Evolutionary conservation across 2,329 filamentous ascomycete genomes (phyloP).

Genomic region (Lecanicillium sp.): DNA sequence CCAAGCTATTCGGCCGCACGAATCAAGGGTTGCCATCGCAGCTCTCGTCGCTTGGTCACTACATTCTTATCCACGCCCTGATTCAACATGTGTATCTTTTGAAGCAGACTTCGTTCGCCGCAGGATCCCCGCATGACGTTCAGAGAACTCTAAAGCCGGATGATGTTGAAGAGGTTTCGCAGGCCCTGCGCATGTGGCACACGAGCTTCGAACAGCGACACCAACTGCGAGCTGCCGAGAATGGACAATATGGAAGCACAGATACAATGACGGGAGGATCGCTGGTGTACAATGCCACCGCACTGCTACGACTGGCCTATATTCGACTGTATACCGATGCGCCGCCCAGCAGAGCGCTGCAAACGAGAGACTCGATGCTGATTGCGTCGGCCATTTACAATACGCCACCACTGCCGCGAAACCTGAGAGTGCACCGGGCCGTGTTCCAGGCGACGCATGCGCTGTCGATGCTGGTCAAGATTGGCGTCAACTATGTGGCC

Average conservation of each 20-base stretch:
- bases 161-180: constrained; percentile 48
- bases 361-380: constrained; percentile 54
- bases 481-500: constrained; percentile 54
- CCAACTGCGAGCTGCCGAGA: constrained; percentile 41
- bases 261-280: constrained; percentile 50
- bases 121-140: constrained; percentile 39
- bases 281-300: constrained; percentile 59
- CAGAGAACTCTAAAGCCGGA: constrained; percentile 44
- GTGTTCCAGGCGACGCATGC: constrained; percentile 63
- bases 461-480: constrained; percentile 58
- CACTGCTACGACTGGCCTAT: constrained; percentile 51
- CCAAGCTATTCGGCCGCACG: constrained; percentile 44
- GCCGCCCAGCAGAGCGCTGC: constrained; percentile 52
- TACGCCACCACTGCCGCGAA: constrained; percentile 51
- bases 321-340: constrained; percentile 61
- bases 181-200: constrained; percentile 51
- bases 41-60: constrained; percentile 57
- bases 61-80: constrained; percentile 63
- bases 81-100: constrained; percentile 66
- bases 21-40: constrained; percentile 39
- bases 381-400: constrained; percentile 55
- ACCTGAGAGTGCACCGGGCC: constrained; percentile 52
- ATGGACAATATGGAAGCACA: constrained; percentile 34
- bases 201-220: constrained; percentile 49
- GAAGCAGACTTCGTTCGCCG: constrained; percentile 52